phyloP scores from a whole-genome alignment of 768 basidiomycete species.

The Hericium alpestre region DNA sequence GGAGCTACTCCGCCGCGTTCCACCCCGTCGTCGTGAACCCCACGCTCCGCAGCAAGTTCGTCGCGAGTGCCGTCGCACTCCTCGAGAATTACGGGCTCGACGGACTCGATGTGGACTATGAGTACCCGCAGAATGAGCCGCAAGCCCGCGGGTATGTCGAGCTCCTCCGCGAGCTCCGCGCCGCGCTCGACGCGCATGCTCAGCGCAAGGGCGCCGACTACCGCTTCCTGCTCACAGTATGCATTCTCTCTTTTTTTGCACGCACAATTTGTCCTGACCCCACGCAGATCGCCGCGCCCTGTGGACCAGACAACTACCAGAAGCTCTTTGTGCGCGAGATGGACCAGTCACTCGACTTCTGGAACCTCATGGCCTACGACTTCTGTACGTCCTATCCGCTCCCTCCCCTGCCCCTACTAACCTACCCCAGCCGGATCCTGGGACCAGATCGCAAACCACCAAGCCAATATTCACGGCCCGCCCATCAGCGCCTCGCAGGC shows the following conservation, averaged over 20 bases:
- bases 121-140: conserved; percentile 71
- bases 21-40: conserved; percentile 69
- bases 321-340: conserved; percentile 74
- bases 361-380: conserved; percentile 96
- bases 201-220: conserved; percentile 47
- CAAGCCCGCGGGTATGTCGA: conserved; percentile 80
- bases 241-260: conserved; percentile 15
- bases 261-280: background rate
- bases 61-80: conserved; percentile 65
- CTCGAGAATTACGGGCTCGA: conserved; percentile 90
- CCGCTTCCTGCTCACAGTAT: conserved; percentile 65
- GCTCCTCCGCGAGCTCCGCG: conserved; percentile 67
- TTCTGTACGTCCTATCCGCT: conserved; percentile 39
- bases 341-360: conserved; percentile 84
- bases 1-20: conserved; percentile 86
- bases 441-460: conserved; percentile 65
- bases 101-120: conserved; percentile 87
- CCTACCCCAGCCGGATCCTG: conserved; percentile 55
- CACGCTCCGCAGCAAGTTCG: conserved; percentile 59
- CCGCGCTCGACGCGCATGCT: conserved; percentile 71
- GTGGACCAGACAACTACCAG: conserved; percentile 78
- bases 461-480: conserved; percentile 73
- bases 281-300: conserved; percentile 79
- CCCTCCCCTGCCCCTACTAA: conserved; percentile 1
- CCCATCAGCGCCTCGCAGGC: conserved; percentile 53